Conservation (phyloP, 192 early-diverging fungal genomes). For the Podila minutissima region DNA sequence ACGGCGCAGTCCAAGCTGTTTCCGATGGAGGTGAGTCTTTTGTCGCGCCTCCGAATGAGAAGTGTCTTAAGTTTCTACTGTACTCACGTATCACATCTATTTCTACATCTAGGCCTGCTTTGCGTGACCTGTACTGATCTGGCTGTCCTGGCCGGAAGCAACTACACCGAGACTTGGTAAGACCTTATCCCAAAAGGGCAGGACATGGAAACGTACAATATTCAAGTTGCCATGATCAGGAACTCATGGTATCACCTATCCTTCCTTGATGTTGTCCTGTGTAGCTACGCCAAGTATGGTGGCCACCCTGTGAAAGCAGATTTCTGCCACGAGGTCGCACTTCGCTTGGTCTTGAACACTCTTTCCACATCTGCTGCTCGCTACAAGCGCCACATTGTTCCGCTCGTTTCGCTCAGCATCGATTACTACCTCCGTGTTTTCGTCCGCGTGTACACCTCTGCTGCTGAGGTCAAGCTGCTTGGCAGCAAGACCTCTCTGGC, state of each 20-base stretch:
- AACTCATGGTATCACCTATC: not conserved
- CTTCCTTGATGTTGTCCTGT: not conserved
- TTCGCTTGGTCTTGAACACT: conserved; percentile 88
- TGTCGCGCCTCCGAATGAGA: not conserved
- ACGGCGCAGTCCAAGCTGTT: conserved; percentile 93
- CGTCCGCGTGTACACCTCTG: conserved; percentile 84
- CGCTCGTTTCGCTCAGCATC: conserved; percentile 92
- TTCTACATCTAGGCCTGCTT: conserved; percentile 71
- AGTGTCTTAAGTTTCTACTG: not conserved
- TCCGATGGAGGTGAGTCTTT: conserved; percentile 73
- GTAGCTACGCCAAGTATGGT: conserved; percentile 94
- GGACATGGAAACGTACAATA: no score
- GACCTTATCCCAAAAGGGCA: not conserved
- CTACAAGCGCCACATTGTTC: conserved; percentile 87
- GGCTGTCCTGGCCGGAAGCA: conserved; percentile 92
- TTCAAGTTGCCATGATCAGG: not conserved
- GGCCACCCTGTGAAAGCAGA: conserved; percentile 87
- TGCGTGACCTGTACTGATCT: conserved; percentile 99
- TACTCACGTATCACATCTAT: not conserved
- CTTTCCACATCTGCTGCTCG: conserved; percentile 85
- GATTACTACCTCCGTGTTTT: conserved; percentile 99
- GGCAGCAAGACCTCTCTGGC: conserved; percentile 84
- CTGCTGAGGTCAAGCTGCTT: conserved; percentile 77
- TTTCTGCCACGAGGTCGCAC: conserved; percentile 95
- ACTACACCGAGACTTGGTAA: conserved; percentile 82